Conservation (phyloP, 139 green algal genomes). For the Coccomyxa sp. region DNA sequence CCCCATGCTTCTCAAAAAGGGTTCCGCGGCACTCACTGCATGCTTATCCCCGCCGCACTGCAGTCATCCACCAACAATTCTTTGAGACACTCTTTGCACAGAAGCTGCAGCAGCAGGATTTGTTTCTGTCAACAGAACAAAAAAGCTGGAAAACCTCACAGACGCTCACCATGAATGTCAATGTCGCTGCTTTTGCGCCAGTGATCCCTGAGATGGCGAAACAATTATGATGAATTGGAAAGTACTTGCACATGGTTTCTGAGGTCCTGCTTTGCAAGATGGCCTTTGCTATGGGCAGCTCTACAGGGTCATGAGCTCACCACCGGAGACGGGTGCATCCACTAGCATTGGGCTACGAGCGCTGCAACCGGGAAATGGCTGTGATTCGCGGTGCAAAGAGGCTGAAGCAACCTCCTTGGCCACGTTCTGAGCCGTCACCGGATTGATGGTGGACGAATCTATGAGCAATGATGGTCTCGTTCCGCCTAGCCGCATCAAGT, state of each 20-base stretch:
- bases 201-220: slow-evolving; percentile 21
- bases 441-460: slow-evolving; percentile 55
- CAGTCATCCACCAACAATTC: not conserved
- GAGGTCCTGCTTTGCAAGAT: too few species aligned
- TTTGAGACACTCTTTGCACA: not conserved
- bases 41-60: slow-evolving; percentile 44
- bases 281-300: too few species aligned
- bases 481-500: not conserved
- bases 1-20: slow-evolving; percentile 60
- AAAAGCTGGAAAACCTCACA: not conserved
- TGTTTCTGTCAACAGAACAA: not conserved
- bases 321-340: slow-evolving; percentile 59
- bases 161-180: slow-evolving; percentile 70
- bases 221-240: too few species aligned
- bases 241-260: too few species aligned
- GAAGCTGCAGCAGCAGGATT: not conserved
- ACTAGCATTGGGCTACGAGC: slow-evolving; percentile 33
- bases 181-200: slow-evolving; percentile 50
- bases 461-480: slow-evolving; percentile 34
- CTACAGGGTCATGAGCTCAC: too few species aligned
- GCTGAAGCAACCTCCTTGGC: slow-evolving; percentile 10
- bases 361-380: slow-evolving; percentile 41
- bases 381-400: slow-evolving; percentile 22
- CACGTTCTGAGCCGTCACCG: slow-evolving; percentile 28
- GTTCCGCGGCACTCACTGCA: slow-evolving; percentile 34